phyloP scores from a whole-genome alignment of 2,329 filamentous ascomycete genomes.

The Xylaria sp. region DNA sequence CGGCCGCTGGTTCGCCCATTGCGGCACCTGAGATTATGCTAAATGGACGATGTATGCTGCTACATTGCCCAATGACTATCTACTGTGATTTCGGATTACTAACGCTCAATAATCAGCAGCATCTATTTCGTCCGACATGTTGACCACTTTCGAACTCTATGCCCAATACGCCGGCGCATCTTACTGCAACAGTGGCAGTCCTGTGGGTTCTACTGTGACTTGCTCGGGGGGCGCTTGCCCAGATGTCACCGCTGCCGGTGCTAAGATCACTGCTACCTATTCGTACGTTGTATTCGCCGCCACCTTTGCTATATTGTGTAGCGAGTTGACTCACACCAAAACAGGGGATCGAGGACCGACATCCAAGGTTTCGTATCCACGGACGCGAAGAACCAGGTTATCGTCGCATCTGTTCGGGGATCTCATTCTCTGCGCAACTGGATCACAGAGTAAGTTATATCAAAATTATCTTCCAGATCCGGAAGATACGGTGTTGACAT shows the following conservation, averaged over 20 bases:
- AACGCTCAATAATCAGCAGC: slow-evolving; percentile 43
- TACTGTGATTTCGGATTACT: neutral
- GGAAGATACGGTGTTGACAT: neutral
- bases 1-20: slow-evolving; percentile 41
- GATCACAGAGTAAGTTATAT: slow-evolving; percentile 60
- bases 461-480: neutral
- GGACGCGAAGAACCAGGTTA: slow-evolving; percentile 60
- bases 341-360: slow-evolving; percentile 56
- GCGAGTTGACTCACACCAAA: slow-evolving; percentile 32
- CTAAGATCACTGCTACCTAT: slow-evolving; percentile 55
- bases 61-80: neutral
- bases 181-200: slow-evolving; percentile 62
- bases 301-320: neutral
- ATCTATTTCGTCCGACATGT: slow-evolving; percentile 46
- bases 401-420: slow-evolving; percentile 71
- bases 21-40: slow-evolving; percentile 39
- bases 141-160: slow-evolving; percentile 57
- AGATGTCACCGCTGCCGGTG: slow-evolving; percentile 55
- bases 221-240: slow-evolving; percentile 59
- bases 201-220: slow-evolving; percentile 53
- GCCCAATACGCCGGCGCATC: slow-evolving; percentile 62
- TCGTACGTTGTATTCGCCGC: neutral
- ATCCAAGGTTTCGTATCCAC: slow-evolving; percentile 62
- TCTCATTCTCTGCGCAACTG: slow-evolving; percentile 69
- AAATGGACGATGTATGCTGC: slow-evolving; percentile 51